These are phyloP conservation scores for Botrytis tulipae DNA, from an alignment of 2,329 filamentous ascomycete species.

Conservation along the genomic window DNA sequence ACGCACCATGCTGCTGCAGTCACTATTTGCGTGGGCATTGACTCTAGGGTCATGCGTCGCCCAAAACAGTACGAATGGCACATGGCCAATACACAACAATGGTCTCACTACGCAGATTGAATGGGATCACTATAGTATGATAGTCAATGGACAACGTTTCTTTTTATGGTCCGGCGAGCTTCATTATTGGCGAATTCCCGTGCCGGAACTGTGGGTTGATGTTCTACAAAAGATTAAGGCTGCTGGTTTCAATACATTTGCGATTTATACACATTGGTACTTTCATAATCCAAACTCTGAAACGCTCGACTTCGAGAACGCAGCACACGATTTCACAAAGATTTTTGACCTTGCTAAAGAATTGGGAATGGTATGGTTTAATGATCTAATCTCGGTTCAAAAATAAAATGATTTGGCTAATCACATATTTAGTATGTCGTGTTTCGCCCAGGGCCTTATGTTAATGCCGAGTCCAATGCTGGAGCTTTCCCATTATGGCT, in stretches of 20 bases:
- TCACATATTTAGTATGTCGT: conserved; percentile 47
- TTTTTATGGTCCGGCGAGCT: conserved; percentile 36
- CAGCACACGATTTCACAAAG: conserved; percentile 54
- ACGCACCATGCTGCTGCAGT: conserved; percentile 11
- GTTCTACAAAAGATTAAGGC: conserved; percentile 81
- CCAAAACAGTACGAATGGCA: conserved; percentile 3
- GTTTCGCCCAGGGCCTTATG: conserved; percentile 66
- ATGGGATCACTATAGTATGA: conserved; percentile 21
- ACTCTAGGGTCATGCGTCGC: conserved; percentile 16
- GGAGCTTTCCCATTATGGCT: conserved; percentile 62
- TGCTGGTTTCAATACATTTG: conserved; percentile 69
- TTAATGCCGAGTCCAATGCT: conserved; percentile 62
- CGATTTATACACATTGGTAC: conserved; percentile 76
- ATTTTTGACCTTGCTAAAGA: conserved; percentile 73
- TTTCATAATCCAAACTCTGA: conserved; percentile 60
- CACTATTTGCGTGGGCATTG: conserved; percentile 5
- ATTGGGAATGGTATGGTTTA: conserved; percentile 61
- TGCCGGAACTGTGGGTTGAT: conserved; percentile 63
- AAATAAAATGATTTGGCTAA: background rate
- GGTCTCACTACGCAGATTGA: conserved; percentile 19
- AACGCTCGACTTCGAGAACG: conserved; percentile 64
- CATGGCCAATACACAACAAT: conserved; percentile 20
- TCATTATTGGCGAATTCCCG: conserved; percentile 56
- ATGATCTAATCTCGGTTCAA: background rate
- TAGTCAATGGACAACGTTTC: conserved; percentile 15